Conservation (phyloP, 108 stramenopile species). For the Cyclostephanos tholiformis region DNA sequence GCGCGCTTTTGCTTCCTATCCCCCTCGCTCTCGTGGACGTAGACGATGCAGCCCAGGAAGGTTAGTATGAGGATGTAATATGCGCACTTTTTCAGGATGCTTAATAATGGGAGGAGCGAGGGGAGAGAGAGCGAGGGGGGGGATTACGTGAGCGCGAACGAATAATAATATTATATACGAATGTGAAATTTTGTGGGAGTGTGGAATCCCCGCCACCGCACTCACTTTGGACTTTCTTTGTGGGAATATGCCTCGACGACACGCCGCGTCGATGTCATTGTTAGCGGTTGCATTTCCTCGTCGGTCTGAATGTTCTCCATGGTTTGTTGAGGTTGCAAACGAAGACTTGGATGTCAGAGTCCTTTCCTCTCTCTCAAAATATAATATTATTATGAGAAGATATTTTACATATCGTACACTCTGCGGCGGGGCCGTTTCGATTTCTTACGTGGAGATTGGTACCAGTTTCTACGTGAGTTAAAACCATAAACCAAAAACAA, state of each 20-base stretch:
- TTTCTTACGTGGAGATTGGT: no score
- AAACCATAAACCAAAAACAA: no score
- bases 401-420: not conserved
- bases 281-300: slow-evolving; percentile 31
- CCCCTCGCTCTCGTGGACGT: not conserved
- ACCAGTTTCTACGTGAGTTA: no score
- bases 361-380: no score
- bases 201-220: no score
- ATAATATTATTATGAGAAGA: no score
- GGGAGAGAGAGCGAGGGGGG: not conserved
- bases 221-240: slow-evolving; percentile 5
- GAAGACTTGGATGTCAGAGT: no score
- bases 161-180: not conserved
- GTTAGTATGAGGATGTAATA: slow-evolving; percentile 15
- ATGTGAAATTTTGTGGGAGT: no score
- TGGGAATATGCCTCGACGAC: slow-evolving; percentile 37
- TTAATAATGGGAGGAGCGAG: not conserved
- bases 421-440: no score
- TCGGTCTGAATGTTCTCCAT: slow-evolving; percentile 32
- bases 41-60: slow-evolving; percentile 21
- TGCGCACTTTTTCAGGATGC: slow-evolving; percentile 20
- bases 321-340: not conserved
- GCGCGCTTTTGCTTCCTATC: slow-evolving; percentile 13
- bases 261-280: slow-evolving; percentile 19
- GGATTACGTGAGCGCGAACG: not conserved